A percentile compares a stretch with the other conserved stretches of the same genome.
Evolutionary conservation across 2,329 filamentous ascomycete species (phyloP).

Genomic region (Diaporthe batatas): DNA sequence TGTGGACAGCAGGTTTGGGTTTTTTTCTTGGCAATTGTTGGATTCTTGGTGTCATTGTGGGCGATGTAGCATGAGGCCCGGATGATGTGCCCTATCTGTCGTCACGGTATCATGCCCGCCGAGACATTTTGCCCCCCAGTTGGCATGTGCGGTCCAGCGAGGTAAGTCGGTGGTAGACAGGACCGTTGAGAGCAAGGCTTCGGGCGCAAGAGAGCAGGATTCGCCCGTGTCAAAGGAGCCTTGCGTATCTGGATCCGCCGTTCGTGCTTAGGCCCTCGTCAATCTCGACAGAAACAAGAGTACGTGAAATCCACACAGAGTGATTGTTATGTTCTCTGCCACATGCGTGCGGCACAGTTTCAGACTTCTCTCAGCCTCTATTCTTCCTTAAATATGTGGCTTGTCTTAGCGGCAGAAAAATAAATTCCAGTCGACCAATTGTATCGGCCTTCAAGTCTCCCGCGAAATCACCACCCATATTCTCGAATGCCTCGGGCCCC

Average conservation of each 20-base stretch:
- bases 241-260: too few species aligned
- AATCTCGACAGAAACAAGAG: background rate
- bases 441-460: background rate
- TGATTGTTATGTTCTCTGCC: constrained; percentile 4
- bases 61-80: constrained; percentile 63
- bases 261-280: background rate
- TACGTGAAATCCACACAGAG: background rate
- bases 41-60: constrained; percentile 85
- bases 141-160: background rate
- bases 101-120: background rate
- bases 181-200: background rate
- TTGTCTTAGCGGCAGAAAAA: background rate
- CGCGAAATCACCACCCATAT: background rate
- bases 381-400: background rate
- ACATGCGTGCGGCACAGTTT: background rate
- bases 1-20: constrained; percentile 80
- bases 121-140: background rate
- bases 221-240: background rate
- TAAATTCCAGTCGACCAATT: background rate
- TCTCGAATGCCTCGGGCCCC: background rate
- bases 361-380: background rate
- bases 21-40: constrained; percentile 92
- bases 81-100: background rate
- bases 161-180: background rate
- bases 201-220: background rate